phyloP scores from a whole-genome alignment of 257 asterid genomes.

The Solanum corneliomulleri region DNA sequence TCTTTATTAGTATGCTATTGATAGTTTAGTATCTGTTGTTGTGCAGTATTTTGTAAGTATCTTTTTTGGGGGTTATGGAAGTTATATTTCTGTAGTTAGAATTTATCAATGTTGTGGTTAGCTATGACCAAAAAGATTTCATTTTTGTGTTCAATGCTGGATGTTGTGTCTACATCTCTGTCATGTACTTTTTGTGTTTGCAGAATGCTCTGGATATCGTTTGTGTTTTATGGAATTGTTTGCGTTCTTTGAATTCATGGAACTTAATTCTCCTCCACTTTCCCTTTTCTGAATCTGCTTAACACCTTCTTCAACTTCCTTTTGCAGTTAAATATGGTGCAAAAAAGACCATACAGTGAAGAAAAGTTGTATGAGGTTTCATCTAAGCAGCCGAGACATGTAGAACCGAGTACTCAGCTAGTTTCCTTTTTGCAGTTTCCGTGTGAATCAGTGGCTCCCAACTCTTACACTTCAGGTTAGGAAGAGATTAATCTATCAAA shows the following conservation, averaged over 20 bases:
- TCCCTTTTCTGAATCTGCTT: neutral
- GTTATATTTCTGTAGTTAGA: neutral
- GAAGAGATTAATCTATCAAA: neutral
- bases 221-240: neutral
- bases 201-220: neutral
- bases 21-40: neutral
- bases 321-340: conserved; percentile 38
- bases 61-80: neutral
- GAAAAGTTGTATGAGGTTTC: conserved; percentile 20
- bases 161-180: neutral
- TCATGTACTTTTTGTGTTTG: neutral
- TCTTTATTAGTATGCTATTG: neutral
- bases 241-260: neutral
- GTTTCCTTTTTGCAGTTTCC: conserved; percentile 26
- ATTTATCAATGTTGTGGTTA: neutral
- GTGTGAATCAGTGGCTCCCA: conserved; percentile 1
- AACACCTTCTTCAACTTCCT: neutral
- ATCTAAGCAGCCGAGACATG: conserved; percentile 33
- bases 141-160: neutral
- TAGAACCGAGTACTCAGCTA: conserved; percentile 14
- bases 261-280: neutral
- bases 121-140: neutral
- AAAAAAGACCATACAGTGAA: conserved; percentile 23
- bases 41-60: neutral
- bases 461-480: conserved; percentile 17